A percentile compares a stretch with the other conserved stretches of the same genome.
Conservation (phyloP, 2,329 filamentous ascomycete genomes). For the Diaporthe helianthi region DNA sequence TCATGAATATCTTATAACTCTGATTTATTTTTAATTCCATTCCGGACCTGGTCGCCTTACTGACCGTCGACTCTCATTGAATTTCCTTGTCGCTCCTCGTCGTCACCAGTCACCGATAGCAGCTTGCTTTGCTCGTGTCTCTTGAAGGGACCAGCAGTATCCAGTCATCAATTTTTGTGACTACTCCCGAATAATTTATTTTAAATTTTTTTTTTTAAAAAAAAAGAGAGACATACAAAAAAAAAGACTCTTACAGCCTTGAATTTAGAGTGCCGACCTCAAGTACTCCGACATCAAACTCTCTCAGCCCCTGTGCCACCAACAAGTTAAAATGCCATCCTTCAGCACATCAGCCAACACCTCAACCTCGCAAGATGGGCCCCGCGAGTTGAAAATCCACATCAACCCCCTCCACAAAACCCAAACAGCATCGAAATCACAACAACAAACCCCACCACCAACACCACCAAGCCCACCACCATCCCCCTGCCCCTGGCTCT, state of each 20-base stretch:
- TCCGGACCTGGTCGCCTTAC: too few relatives aligned
- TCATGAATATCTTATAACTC: neutral
- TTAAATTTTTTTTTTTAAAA: too few relatives aligned
- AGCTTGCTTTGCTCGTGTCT: neutral
- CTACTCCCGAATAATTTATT: neutral
- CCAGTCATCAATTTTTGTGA: neutral
- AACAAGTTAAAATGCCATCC: neutral
- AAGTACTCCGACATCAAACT: neutral
- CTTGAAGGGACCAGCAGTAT: neutral
- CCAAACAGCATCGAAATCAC: neutral
- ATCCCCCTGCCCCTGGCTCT: conserved; percentile 41
- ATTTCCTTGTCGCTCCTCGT: neutral
- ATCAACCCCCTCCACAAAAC: conserved; percentile 12
- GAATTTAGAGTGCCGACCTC: too few relatives aligned
- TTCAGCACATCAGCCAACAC: neutral
- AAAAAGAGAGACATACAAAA: too few relatives aligned
- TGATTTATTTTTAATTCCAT: neutral
- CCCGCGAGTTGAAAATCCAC: neutral
- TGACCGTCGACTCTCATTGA: neutral
- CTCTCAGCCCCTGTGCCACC: too few relatives aligned
- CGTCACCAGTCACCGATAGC: neutral
- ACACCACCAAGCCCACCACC: neutral
- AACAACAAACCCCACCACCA: conserved; percentile 21
- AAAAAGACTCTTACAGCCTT: too few relatives aligned
- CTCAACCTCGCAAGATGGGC: neutral